Evolutionary conservation across 2,329 filamentous ascomycete genomes (phyloP).

Genomic region (Neocucurbitaria cava): DNA sequence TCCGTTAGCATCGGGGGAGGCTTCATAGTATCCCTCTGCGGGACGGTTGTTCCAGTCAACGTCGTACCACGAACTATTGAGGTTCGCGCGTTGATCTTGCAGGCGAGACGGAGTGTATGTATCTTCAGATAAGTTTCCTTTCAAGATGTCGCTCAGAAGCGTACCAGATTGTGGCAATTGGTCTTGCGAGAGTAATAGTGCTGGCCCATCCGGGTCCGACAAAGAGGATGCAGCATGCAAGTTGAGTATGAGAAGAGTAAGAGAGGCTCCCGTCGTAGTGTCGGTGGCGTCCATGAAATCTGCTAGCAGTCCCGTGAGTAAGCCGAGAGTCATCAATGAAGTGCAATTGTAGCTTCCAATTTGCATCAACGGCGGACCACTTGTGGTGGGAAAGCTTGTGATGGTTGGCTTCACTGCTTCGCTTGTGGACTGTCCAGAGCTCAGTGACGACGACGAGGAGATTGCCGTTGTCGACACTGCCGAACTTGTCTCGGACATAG

Average conservation of each 20-base stretch:
- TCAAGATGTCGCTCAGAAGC: conserved; percentile 57
- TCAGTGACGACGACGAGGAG: conserved; percentile 4
- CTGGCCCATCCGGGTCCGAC: conserved; percentile 49
- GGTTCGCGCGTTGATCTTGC: conserved; percentile 59
- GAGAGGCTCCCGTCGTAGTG: conserved; percentile 62
- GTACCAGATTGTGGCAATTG: conserved; percentile 55
- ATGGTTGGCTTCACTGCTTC: conserved; percentile 18
- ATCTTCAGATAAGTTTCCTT: conserved; percentile 56
- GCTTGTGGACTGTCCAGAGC: conserved; percentile 13
- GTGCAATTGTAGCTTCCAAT: conserved; percentile 64
- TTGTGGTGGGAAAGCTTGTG: conserved; percentile 23
- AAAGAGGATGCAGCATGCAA: conserved; percentile 61
- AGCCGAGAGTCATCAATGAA: conserved; percentile 57
- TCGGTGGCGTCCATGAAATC: conserved; percentile 62
- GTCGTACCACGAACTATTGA: conserved; percentile 66
- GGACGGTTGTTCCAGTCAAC: conserved; percentile 51
- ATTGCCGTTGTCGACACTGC: conserved; percentile 1
- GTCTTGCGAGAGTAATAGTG: conserved; percentile 49
- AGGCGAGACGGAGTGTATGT: conserved; percentile 63
- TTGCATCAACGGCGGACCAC: conserved; percentile 47
- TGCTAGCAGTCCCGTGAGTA: conserved; percentile 58
- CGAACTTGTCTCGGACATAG: conserved; percentile 9
- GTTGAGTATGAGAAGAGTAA: conserved; percentile 64
- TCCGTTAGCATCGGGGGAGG: conserved; percentile 45
- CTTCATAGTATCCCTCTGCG: conserved; percentile 60